phyloP scores from a whole-genome alignment of 2,329 filamentous ascomycete species.

The Fusarium buxicola region DNA sequence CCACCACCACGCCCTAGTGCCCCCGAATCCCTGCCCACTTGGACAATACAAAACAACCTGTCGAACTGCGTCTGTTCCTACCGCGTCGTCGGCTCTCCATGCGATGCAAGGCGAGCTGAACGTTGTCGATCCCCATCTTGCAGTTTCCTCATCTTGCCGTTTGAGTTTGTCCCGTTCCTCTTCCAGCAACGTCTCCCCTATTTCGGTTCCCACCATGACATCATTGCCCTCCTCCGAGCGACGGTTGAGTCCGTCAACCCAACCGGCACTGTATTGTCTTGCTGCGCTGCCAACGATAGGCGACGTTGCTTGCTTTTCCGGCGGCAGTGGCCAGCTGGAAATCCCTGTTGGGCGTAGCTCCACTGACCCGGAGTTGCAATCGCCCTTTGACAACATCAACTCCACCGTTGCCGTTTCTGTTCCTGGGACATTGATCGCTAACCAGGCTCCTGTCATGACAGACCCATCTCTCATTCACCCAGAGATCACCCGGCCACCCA shows the following conservation, averaged over 20 bases:
- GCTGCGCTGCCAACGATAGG: conserved; percentile 36
- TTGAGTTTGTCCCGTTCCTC: conserved; percentile 51
- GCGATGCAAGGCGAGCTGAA: conserved; percentile 28
- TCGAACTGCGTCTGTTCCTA: conserved; percentile 29
- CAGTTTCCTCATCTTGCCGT: conserved; percentile 21
- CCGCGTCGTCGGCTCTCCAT: conserved; percentile 28
- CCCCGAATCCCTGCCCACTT: conserved; percentile 29
- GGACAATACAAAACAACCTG: conserved; percentile 19
- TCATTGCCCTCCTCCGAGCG: conserved; percentile 22
- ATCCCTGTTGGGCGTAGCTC: conserved; percentile 35
- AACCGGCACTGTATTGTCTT: conserved; percentile 32
- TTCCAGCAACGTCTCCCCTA: conserved; percentile 38
- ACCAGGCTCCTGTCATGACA: conserved; percentile 52
- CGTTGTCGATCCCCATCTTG: conserved; percentile 31
- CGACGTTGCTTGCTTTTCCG: conserved; percentile 34
- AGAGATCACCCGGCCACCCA: conserved; percentile 62
- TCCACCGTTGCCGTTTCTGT: conserved; percentile 22
- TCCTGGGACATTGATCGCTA: conserved; percentile 47
- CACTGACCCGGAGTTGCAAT: conserved; percentile 24
- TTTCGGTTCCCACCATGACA: conserved; percentile 59
- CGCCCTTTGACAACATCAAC: conserved; percentile 17
- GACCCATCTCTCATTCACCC: conserved; percentile 69
- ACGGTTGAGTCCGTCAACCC: conserved; percentile 33
- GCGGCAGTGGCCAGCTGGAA: conserved; percentile 42
- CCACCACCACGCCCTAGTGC: conserved; percentile 35